Base-by-base conservation (phyloP, 495 filamentous ascomycete species). In the Podospora australis region DNA sequence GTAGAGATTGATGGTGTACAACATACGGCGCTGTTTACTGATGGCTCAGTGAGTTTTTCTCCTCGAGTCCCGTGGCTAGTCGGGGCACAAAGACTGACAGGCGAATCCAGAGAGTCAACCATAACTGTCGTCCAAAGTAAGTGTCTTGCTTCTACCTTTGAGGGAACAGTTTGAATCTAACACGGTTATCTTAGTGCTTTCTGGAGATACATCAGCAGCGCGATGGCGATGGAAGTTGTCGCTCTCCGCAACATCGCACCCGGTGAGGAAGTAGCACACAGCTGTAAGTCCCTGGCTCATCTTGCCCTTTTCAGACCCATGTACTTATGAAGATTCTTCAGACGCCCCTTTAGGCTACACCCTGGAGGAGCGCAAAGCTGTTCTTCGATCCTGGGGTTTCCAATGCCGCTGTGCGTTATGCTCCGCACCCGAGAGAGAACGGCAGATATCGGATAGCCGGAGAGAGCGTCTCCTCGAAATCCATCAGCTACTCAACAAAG, bases 181-280 rank as follows among this genome's bases (percentile, higher is more conserved):
- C 21, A 54, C 1, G 28, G 2, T 11, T 20, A 0, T 43, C n/a
- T n/a, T n/a, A 55, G 55, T 45, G 50, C 40, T 0, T 55, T 50
- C 23, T 69, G 64, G 66, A 52, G 66, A 6, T 66, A 57, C 32
- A 54, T 58, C 3, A 40, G 36, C 13, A 51, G 50, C 11, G 48
- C 50, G 13, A 50, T 67, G 46, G 41, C 64, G 2, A 55, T 62
- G 25, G 62, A 67, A 34, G 59, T 67, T 0, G 46, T 67, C 7
- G 62, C 66, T 8, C 34, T 65, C 22, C 52, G 64, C 20, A 63
- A 64, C 10, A 62, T 67, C 11, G 36, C 56, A 9, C 26, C 44
- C 1, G 62, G 66, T 4, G 64, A 69, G 14, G 66, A 69, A 26
- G 54, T 69, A 23, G 54, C 55, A 17, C 60, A 69, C 23, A 66